Base-by-base conservation (phyloP, 768 basidiomycete genomes). In the Harrya chromipes region DNA sequence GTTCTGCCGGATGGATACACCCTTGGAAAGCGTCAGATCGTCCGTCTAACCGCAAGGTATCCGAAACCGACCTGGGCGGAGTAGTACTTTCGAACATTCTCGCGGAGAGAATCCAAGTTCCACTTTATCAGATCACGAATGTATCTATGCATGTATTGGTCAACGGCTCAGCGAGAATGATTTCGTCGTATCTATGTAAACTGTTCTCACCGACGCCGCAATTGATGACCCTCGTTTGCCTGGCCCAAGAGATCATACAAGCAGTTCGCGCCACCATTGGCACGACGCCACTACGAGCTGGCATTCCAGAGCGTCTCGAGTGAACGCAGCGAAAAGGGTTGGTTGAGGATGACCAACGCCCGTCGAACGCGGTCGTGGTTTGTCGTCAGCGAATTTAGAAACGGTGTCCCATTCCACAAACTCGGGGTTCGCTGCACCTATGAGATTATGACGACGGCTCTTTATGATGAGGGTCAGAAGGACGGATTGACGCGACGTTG, bases 51-150 rank as follows among this genome's bases (percentile, higher is more conserved):
- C 12, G 23, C 10, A 46, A 52, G 39, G 36, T 31, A 16, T 46
- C 2, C 13, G 29, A 13, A 31, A 59, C 77, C 34, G 55, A 88
- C 91, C 55, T 77, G 72, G 0, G 70, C 63, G 11, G 70, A 64
- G 63, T 97, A 98, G 63, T 80, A 92, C 21, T 63, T 62, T 38
- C 73, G 73, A 6, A 95, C 94, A 39, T 94, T 89, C 2, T 74
- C 66, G 11, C 90, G 76, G 36, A 97, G 62, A 9, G 94, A 97
- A 66, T 98, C 97, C 23, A 98, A 68, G 67, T 99, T 95, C 23
- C 95, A 95, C 67, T 90, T 94, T 61, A 99, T 87, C 19, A 95
- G 67, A 63, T 94, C 79, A 0, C 97, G 97, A 6, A 85, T 63
- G 63, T 79, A 92, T 14, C 89, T 90, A 50, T 10, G 37, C 21